Evolutionary conservation across 2,329 filamentous ascomycete genomes (phyloP), one percentile per base, ranked within the genome.

Genomic region (Pseudogymnoascus sp.): DNA sequence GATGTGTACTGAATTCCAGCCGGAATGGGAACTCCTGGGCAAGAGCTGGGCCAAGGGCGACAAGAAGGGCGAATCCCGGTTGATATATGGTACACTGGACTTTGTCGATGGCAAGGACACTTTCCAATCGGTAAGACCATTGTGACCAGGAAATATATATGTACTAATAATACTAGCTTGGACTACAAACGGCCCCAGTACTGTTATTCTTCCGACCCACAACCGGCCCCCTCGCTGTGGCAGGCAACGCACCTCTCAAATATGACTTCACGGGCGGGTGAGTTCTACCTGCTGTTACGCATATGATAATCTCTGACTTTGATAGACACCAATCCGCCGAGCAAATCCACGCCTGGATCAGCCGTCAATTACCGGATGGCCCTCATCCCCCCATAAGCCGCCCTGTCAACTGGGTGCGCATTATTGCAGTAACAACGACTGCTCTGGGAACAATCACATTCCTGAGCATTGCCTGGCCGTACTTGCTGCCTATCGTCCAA

Each of bases 101-200:
- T 99, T 99, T 72, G 74, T 81, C 40, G 86, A 96, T 69, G 94
- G 94, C 54, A 89, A 89, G 71, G 82, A 85, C 15, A 87, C 88
- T 2, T 99, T 99, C 70, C 84, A 96, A 77, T 89, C 89, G 76
- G 92, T 97, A 80, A 66, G 80, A 70, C 17, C 9, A 59, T 11
- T 47, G 17, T 5, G 5, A 24, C 17, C 4, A 24, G 6, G 37
- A 15, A n/a, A 29, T 36, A 68, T 65, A 31, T 24, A 61, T n/a
- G 15, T 61, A 10, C 39, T 61, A 61, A 59, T 5, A 54, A 6
- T n/a, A 58, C 40, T 68, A 97, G 93, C 83, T 97, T 68, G 87
- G 89, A 75, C 85, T 99, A 41, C 90, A 96, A 85, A 97, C 93
- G 54, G 94, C 94, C 5, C 94, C 94, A 1, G 88, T 97, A 39